Conservation (phyloP, 257 asterid genomes). For the Coffea eugenioides region DNA sequence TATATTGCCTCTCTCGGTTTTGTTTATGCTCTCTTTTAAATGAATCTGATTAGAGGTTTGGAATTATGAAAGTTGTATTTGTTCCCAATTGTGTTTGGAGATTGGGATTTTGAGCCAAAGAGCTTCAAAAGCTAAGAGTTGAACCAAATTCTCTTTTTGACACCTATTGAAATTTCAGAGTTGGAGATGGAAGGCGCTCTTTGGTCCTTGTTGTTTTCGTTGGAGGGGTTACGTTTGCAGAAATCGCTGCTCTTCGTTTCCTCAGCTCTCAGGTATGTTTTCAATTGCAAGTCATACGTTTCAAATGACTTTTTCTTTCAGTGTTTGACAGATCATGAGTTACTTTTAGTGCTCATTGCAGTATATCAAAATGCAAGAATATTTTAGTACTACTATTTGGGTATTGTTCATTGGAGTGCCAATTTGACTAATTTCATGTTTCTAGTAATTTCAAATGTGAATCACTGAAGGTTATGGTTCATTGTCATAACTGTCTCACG, state of each 20-base stretch:
- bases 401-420: background rate
- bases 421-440: background rate
- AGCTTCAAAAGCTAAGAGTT: background rate
- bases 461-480: background rate
- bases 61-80: background rate
- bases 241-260: slow-evolving; percentile 95
- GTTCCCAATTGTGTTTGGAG: background rate
- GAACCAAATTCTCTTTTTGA: background rate
- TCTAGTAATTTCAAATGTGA: background rate
- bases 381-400: background rate
- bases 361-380: background rate
- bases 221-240: slow-evolving; percentile 98
- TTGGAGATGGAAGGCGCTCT: slow-evolving; percentile 82
- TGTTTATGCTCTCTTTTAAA: background rate
- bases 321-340: background rate
- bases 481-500: background rate
- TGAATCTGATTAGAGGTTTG: slow-evolving; percentile 3
- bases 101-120: background rate
- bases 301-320: background rate
- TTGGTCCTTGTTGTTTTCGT: slow-evolving; percentile 89
- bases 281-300: background rate
- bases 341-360: background rate
- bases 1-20: background rate
- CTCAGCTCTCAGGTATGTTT: slow-evolving; percentile 75
- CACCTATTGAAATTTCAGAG: slow-evolving; percentile 40